phyloP scores from a whole-genome alignment of 2,329 filamentous ascomycete species.

The Bretziella fagacearum region DNA sequence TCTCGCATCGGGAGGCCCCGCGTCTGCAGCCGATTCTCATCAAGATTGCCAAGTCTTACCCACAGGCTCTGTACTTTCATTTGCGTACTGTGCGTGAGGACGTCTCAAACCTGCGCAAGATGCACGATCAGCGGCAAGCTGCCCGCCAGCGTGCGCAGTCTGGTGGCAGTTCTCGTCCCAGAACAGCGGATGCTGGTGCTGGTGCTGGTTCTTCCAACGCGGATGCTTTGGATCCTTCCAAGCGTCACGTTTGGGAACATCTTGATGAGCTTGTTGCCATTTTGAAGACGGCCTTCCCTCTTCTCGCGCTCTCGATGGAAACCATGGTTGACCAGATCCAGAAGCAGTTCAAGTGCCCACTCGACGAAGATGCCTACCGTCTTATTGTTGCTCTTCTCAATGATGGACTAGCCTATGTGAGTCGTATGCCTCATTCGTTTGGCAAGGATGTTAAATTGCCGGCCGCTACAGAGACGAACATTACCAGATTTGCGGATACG shows the following conservation, averaged over 20 bases:
- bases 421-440: constrained; percentile 70
- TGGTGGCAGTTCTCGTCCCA: not conserved
- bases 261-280: constrained; percentile 91
- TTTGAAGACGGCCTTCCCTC: constrained; percentile 89
- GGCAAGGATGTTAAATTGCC: constrained; percentile 85
- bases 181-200: not conserved
- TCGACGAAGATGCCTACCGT: constrained; percentile 93
- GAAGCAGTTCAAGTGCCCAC: constrained; percentile 97
- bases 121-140: constrained; percentile 14
- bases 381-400: constrained; percentile 95
- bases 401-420: constrained; percentile 84
- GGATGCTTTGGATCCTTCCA: constrained; percentile 21
- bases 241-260: constrained; percentile 87
- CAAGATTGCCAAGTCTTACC: constrained; percentile 90
- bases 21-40: constrained; percentile 73
- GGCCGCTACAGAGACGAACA: constrained; percentile 80
- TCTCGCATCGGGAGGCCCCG: constrained; percentile 79
- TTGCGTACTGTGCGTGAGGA: constrained; percentile 87
- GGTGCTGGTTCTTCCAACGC: not conserved
- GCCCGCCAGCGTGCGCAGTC: constrained; percentile 15
- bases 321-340: constrained; percentile 98
- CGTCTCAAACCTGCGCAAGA: constrained; percentile 36
- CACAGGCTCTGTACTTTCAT: constrained; percentile 91
- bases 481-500: constrained; percentile 89
- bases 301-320: constrained; percentile 94